A percentile compares a stretch with the other conserved stretches of the same genome.
These are phyloP conservation scores for Solanum ossicruentum DNA, from an alignment of 257 asterid species.

Conservation along the genomic window DNA sequence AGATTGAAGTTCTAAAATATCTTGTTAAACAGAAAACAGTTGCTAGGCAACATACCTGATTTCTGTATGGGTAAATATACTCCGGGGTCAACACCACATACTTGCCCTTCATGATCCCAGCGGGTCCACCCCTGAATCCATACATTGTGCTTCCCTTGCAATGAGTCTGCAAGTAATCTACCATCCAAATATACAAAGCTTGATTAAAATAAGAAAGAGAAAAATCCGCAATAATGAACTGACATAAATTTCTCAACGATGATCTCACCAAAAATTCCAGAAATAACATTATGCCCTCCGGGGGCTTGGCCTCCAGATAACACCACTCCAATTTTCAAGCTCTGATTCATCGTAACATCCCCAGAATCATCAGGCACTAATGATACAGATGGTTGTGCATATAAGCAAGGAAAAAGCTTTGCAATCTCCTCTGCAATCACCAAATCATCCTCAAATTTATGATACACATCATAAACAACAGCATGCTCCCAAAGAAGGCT, in stretches of 20 bases:
- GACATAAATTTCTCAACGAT: not conserved
- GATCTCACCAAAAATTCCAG: conserved; percentile 74
- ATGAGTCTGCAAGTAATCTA: conserved; percentile 86
- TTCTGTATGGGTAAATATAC: conserved; percentile 83
- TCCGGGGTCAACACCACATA: conserved; percentile 66
- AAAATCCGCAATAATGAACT: not conserved
- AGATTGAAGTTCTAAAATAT: not conserved
- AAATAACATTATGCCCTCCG: conserved; percentile 97
- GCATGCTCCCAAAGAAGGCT: not conserved
- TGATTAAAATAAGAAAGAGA: not conserved
- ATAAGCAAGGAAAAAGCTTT: conserved; percentile 71
- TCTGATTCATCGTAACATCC: conserved; percentile 8
- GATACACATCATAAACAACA: not conserved
- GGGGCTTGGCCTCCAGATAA: conserved; percentile 99
- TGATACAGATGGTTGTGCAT: conserved; percentile 79
- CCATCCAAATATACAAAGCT: not conserved
- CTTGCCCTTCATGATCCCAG: conserved; percentile 93
- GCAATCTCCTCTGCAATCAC: conserved; percentile 71
- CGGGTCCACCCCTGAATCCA: conserved; percentile 98
- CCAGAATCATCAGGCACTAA: conserved; percentile 54
- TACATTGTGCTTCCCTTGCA: conserved; percentile 84
- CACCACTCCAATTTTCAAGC: conserved; percentile 84
- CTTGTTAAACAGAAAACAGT: not conserved
- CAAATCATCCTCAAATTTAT: not conserved
- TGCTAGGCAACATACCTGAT: conserved; percentile 43